Base-by-base conservation (phyloP, 306 rosid genomes). In the Rosa multiflora region DNA sequence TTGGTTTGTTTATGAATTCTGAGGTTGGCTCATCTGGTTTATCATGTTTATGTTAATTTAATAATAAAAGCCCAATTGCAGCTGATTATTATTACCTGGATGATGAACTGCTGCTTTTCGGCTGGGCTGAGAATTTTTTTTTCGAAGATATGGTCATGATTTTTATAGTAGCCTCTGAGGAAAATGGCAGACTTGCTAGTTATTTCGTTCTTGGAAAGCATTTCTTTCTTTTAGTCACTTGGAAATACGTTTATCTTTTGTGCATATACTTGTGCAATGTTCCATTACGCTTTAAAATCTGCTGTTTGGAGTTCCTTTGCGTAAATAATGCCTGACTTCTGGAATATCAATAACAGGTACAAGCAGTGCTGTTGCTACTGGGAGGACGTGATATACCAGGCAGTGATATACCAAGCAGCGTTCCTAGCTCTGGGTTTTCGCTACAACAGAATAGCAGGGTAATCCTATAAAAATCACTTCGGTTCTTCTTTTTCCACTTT, bases 281-380 rank as follows among this genome's bases (percentile, higher is more conserved):
- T 73, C 72, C 17, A 40, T 73, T 17, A 63, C 71, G 52, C 51
- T 26, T 51, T 59, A 69, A 21, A 58, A 59, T 61, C 52, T 43
- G 47, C 52, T 42, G 49, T 10, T 75, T 40, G 37, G 18, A 51
- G 42, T 20, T 73, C 63, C 6, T 23, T 80, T 64, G 37, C 10
- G 58, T 59, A 42, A 72, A 52, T 78, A 51, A 62, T 29, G 43
- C 39, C 44, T 8, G 17, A 47, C 69, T 69, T 20, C 59, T 48
- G 66, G 79, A 86, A 67, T 42, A 48, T 82, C 44, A 40, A n/a
- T n/a, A 77, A 58, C 82, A 91, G 97, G 94, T 89, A 77, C 94
- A 88, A 86, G 97, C 97, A 72, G 94, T 91, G 64, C 80, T 91
- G 21, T 78, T 91, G 72, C 88, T 91, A 61, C 81, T 91, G 81